A percentile compares a stretch with the other conserved stretches of the same genome.
Evolutionary conservation across 225 moss, liverwort and hornwort genomes (phyloP).

Genomic region (Pseudisothecium myosuroides): DNA sequence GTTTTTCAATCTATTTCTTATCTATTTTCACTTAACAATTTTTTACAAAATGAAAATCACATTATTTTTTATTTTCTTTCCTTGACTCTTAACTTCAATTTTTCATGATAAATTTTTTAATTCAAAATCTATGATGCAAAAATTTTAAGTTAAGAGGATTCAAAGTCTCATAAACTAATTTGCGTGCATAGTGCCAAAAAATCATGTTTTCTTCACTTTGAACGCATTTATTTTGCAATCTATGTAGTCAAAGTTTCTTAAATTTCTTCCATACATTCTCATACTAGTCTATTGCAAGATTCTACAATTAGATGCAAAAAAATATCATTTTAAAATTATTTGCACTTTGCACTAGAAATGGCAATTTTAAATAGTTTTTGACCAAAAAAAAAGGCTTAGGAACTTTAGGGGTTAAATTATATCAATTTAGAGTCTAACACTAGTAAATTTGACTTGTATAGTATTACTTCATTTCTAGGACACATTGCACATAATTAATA

Average conservation of each 20-base stretch:
- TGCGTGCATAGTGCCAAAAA: rapidly evolving
- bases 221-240: not conserved
- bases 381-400: rapidly evolving
- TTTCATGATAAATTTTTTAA: not conserved
- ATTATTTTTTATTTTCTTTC: not conserved
- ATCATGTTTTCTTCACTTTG: not conserved
- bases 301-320: not conserved
- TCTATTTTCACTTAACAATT: rapidly evolving
- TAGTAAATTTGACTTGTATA: not conserved
- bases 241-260: too few relatives aligned
- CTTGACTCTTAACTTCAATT: not conserved
- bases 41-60: not conserved
- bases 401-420: not conserved
- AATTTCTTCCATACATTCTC: not conserved
- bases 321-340: too few relatives aligned
- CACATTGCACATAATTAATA: not conserved
- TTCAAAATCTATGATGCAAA: not conserved
- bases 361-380: too few relatives aligned
- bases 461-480: not conserved
- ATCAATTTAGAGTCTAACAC: not conserved
- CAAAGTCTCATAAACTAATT: not conserved
- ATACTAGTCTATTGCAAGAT: not conserved
- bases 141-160: not conserved
- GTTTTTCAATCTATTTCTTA: not conserved
- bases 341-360: not conserved